A percentile compares a stretch with the other conserved stretches of the same genome.
These are phyloP conservation scores for Bauhinia variegata DNA, from an alignment of 306 rosid genomes.

Conservation along the genomic window DNA sequence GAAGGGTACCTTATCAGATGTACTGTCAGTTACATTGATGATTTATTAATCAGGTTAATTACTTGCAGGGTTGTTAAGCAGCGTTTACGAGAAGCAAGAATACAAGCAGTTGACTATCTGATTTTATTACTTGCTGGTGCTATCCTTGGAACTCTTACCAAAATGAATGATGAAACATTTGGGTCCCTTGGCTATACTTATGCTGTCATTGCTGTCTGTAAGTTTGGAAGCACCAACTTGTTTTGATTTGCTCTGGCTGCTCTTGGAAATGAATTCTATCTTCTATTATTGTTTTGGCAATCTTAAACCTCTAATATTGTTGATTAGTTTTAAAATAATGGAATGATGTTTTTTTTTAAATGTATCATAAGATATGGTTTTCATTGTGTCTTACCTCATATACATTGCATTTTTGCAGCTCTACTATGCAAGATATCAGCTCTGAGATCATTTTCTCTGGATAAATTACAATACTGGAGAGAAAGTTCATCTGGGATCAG, in stretches of 20 bases:
- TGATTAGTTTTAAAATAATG: no score
- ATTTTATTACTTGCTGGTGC: constrained; percentile 83
- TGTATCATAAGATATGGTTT: no score
- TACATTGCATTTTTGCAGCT: no score
- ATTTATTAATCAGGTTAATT: constrained; percentile 32
- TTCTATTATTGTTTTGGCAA: constrained; percentile 7
- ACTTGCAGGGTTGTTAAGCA: constrained; percentile 72
- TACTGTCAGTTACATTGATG: constrained; percentile 8
- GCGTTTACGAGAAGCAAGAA: constrained; percentile 68
- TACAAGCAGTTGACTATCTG: constrained; percentile 66
- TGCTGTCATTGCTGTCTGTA: constrained; percentile 83
- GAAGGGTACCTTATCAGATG: neutral
- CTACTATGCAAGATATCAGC: constrained; percentile 87
- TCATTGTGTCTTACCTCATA: no score
- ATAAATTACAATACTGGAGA: constrained; percentile 86
- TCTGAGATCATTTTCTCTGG: constrained; percentile 78
- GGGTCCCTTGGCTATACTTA: constrained; percentile 73
- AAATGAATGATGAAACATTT: constrained; percentile 69
- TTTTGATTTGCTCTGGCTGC: constrained; percentile 12
- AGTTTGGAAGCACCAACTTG: constrained; percentile 43
- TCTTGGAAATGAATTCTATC: constrained; percentile 14
- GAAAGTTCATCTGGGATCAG: constrained; percentile 91
- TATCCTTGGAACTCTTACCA: constrained; percentile 74
- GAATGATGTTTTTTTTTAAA: no score
- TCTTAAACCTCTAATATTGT: constrained; percentile 7